Base-by-base conservation (phyloP, 1,139 yeast species). In the Geotrichum europaeum region DNA sequence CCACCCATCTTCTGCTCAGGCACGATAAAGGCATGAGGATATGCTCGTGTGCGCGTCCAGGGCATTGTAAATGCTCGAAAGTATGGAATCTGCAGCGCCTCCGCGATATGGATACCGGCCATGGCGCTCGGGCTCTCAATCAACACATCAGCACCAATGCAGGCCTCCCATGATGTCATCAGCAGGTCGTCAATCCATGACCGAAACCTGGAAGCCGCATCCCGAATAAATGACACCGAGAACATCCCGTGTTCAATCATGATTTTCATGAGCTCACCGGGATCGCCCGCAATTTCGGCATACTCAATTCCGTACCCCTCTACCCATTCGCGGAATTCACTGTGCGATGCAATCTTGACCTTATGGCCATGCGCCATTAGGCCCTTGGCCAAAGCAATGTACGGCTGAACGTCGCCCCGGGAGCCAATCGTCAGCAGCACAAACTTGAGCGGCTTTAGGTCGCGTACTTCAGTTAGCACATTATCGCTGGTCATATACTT, bases 11-110 rank as follows among this genome's bases (percentile, higher is more conserved):
- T 89, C 72, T 88, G 96, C 63, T 90, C 97, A 0, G 98, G 97
- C 4, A 90, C 96, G 68, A 92, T 85, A 66, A 92, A 91, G 0
- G 98, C 98, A 76, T 92, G 97, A 0, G 97, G 97, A 70, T 92
- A 92, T 0, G 97, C 96, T 65, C 96, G 80, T 0, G 98, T 92
- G 66, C 96, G 77, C 0, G 97, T 89, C 98, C 98, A 92, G 0
- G 98, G 98, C 98, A 92, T 92, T 0, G 98, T 94, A 70, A 92
- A 94, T 0, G 98, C 97, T 67, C 98, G 79, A 78, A 89, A 88
- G 70, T 92, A 92, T 0, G 98, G 97, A 58, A 92, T 87, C 20
- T 85, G 83, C 61, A 92, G 75, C 0, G 96, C 96, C 71, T 92
- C 98, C 0, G 98, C 97, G 62, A 94, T 87, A 70, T 92, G 98